Evolutionary conservation across 179 eudicot species (phyloP).

Genomic region (Actinidia chinensis): DNA sequence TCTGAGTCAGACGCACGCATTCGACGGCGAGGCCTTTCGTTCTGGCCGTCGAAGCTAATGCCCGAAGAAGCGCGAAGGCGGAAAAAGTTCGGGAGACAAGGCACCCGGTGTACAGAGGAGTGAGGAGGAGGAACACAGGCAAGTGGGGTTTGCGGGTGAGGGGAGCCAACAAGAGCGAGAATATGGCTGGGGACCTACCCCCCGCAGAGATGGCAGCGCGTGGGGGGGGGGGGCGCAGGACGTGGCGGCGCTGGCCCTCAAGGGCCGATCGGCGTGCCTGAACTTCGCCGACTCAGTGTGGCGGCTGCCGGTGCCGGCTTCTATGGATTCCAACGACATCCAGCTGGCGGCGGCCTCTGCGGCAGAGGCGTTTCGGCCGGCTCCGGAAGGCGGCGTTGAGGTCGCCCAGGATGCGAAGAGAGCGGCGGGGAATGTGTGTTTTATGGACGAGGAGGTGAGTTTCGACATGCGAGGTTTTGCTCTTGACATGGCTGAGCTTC

Average conservation of each 20-base stretch:
- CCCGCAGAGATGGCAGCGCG: background rate
- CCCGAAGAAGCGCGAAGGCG: background rate
- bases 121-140: background rate
- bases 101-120: no score
- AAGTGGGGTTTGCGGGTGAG: background rate
- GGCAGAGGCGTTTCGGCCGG: background rate
- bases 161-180: background rate
- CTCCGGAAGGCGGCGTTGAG: background rate
- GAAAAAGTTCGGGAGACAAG: background rate
- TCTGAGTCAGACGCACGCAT: background rate
- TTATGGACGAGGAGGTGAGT: constrained; percentile 28
- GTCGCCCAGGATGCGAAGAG: background rate
- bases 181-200: background rate
- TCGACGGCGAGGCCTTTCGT: background rate
- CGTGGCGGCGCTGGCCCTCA: background rate
- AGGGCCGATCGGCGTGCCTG: no score
- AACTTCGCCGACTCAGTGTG: background rate
- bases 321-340: background rate
- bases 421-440: constrained; percentile 10
- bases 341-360: background rate
- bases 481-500: constrained; percentile 31
- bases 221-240: no score
- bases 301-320: background rate
- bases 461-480: constrained; percentile 35
- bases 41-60: background rate